Conservation (phyloP, 2,329 filamentous ascomycete species). For the Scopulariopsis brevicaulis region DNA sequence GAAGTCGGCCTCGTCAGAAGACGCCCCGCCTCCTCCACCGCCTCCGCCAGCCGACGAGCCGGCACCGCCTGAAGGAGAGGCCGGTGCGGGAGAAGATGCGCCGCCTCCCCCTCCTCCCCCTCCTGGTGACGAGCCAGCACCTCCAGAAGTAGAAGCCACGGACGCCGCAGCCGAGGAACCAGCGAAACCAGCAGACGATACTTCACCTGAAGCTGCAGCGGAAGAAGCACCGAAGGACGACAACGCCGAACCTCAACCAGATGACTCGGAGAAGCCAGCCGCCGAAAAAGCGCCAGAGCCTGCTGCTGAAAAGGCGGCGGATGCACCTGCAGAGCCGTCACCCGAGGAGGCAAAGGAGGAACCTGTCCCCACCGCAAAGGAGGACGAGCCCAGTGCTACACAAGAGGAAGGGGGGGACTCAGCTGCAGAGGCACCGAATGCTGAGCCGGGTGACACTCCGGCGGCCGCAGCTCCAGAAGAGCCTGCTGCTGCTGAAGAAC, state of each 20-base stretch:
- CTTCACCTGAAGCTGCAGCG: not conserved
- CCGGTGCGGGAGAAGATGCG: not conserved
- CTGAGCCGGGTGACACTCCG: constrained; percentile 1
- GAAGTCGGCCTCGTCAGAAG: not conserved
- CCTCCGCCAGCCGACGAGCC: not conserved
- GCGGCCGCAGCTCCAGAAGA: not conserved
- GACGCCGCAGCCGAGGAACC: not conserved
- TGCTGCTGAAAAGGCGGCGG: not conserved
- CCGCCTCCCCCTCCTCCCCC: constrained; percentile 1
- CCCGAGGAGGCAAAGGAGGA: not conserved
- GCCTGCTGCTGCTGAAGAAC: not conserved
- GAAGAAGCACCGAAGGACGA: not conserved
- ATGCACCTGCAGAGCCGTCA: not conserved
- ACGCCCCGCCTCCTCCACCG: constrained; percentile 1
- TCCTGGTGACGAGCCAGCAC: not conserved
- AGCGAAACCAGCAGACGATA: not conserved
- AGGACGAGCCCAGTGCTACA: not conserved
- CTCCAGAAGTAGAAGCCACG: not conserved
- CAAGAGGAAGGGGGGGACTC: not conserved
- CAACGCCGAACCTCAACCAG: not conserved
- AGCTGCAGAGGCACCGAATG: not conserved
- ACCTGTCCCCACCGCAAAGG: not conserved
- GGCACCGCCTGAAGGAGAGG: not conserved
- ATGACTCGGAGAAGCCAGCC: not conserved
- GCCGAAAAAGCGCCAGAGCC: not conserved